phyloP scores from a whole-genome alignment of 345 rosid genomes.

The Eucalyptus coolabah region DNA sequence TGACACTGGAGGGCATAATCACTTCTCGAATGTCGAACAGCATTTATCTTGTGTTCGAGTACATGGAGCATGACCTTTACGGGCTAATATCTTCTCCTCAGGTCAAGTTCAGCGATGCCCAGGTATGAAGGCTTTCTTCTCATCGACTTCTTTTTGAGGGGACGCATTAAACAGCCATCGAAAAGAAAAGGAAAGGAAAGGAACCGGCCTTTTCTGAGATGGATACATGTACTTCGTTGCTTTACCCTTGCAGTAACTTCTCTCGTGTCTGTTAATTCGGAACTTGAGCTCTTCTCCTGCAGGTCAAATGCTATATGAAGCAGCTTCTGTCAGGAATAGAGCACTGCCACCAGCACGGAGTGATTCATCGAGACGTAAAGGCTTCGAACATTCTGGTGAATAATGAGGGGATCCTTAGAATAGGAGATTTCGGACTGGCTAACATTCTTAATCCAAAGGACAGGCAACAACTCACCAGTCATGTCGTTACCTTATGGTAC shows the following conservation, averaged over 20 bases:
- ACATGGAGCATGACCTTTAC: constrained; percentile 36
- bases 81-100: constrained; percentile 21
- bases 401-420: constrained; percentile 17
- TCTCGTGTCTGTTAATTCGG: background rate
- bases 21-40: constrained; percentile 27
- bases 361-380: constrained; percentile 36
- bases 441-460: constrained; percentile 4
- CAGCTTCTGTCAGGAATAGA: constrained; percentile 23
- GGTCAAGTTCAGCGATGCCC: constrained; percentile 17
- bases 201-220: background rate
- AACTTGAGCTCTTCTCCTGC: background rate
- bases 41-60: constrained; percentile 31
- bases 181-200: background rate
- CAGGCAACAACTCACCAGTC: constrained; percentile 19
- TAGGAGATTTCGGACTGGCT: constrained; percentile 35
- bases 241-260: background rate
- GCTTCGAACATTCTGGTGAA: constrained; percentile 8
- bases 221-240: background rate
- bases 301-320: constrained; percentile 31
- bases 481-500: constrained; percentile 41
- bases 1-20: constrained; percentile 26
- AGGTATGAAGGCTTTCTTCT: constrained; percentile 1
- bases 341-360: constrained; percentile 26
- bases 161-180: background rate
- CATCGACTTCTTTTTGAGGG: background rate